Base-by-base conservation (phyloP, 1,284 basidiomycete species). In the Marasmius oreades region DNA sequence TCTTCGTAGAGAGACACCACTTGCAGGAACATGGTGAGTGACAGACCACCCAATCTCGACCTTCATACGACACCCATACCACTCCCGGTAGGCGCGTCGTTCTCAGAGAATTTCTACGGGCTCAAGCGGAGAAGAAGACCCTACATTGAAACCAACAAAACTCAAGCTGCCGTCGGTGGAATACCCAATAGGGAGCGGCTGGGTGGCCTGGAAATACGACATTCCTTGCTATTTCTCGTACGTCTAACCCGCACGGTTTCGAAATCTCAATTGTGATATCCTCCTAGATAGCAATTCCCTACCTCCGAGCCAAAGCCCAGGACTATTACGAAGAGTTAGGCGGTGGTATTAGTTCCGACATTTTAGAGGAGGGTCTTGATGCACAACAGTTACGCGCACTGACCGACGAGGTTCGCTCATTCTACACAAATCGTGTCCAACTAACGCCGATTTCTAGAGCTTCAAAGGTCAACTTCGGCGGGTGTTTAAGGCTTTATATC, bases 91-190 rank as follows among this genome's bases (percentile, higher is more conserved):
- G 92, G 86, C 67, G 90, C 93, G 14, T 93, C 92, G 3, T 97
- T 97, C 67, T 78, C 93, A 3, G 95, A 97, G 70, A 92, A 95
- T 65, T 97, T 97, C 67, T 97, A 97, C 69, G 93, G 93, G 0
- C 71, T 97, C 48, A 92, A 92, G 65, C 76, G 94, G 50, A 78
- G 93, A 57, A 73, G 89, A 33, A 77, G 81, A 54, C 87, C 91
- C 1, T 80, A 83, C 59, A 85, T 90, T 60, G 81, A 86, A 61
- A 84, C 82, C 1, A 80, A 83, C 46, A 78, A 86, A 59, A 82
- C 84, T 0, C 73, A 76, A 58, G 81, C 82, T 31, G 91, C 89
- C 42, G 84, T 88, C 5, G 86, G 82, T 11, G 81, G 84, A 2
- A 72, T 86, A 44, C 82, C 84, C 16, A 65, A 72, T 2, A 83